Percentiles rank a stretch among this genome's conserved stretches.
Evolutionary conservation across 768 basidiomycete genomes (phyloP).

Genomic region (Termitomyces sp.): DNA sequence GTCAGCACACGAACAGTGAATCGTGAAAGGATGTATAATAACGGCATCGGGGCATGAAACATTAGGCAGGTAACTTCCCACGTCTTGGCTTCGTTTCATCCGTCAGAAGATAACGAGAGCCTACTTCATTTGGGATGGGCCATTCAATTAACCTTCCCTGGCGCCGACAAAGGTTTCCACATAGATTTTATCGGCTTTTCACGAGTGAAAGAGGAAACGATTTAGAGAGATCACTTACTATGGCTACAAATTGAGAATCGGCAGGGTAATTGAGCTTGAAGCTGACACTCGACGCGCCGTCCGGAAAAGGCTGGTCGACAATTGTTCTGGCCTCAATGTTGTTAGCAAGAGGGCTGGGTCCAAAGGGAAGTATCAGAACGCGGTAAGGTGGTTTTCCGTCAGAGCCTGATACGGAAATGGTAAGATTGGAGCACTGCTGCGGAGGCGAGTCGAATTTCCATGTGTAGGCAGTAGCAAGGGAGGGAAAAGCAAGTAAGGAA

Average conservation of each 20-base stretch:
- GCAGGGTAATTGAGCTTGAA: slow-evolving; percentile 66
- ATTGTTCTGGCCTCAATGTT: slow-evolving; percentile 65
- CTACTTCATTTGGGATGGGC: background rate
- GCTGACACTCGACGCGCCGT: slow-evolving; percentile 34
- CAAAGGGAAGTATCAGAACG: slow-evolving; percentile 66
- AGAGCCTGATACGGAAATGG: slow-evolving; percentile 52
- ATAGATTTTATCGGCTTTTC: background rate
- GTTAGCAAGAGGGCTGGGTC: slow-evolving; percentile 58
- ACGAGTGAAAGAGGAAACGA: background rate
- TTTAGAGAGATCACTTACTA: slow-evolving; percentile 48
- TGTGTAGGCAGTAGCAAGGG: slow-evolving; percentile 36
- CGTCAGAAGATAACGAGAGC: background rate
- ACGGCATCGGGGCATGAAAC: background rate
- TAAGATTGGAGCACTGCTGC: slow-evolving; percentile 65
- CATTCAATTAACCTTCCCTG: background rate
- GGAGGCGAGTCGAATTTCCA: slow-evolving; percentile 51
- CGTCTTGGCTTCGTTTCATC: background rate
- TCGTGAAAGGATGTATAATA: background rate
- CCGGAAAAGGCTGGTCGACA: slow-evolving; percentile 51
- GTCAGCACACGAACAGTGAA: background rate
- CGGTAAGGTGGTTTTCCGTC: slow-evolving; percentile 67
- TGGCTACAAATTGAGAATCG: slow-evolving; percentile 72
- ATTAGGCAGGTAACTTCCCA: background rate
- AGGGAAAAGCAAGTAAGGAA: slow-evolving; percentile 27
- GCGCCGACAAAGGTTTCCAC: background rate